These are phyloP conservation scores for Pythium dissotocum DNA, from an alignment of 352 stramenopile species.

Conservation along the genomic window DNA sequence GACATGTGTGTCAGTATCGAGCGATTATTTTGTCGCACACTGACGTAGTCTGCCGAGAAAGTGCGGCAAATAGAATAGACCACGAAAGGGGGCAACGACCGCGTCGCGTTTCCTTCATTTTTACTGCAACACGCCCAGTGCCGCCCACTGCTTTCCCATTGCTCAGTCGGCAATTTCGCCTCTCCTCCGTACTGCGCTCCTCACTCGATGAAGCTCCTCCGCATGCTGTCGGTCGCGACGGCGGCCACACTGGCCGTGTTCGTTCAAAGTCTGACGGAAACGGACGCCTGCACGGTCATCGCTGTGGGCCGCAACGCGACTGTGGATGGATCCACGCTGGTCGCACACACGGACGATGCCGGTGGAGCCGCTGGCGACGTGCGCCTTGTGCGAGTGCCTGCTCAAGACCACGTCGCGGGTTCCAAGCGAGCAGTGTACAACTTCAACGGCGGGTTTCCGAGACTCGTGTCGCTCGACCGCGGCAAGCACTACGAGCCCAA, in stretches of 20 bases:
- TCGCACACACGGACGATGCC: conserved; percentile 88
- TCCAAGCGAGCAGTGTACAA: conserved; percentile 64
- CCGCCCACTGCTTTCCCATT: neutral
- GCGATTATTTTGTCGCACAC: neutral
- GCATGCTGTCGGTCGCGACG: neutral
- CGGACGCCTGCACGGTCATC: conserved; percentile 82
- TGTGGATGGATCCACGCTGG: conserved; percentile 81
- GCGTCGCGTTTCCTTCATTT: neutral
- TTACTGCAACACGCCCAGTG: neutral
- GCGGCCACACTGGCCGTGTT: neutral
- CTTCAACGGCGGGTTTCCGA: conserved; percentile 70
- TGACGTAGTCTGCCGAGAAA: neutral
- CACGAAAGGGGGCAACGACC: neutral
- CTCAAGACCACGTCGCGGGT: conserved; percentile 26
- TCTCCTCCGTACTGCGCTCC: neutral
- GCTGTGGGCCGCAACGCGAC: conserved; percentile 77
- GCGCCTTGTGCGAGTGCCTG: conserved; percentile 90
- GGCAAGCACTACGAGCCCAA: conserved; percentile 63
- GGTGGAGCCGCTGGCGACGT: conserved; percentile 82
- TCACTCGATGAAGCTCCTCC: neutral
- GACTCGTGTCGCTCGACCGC: conserved; percentile 68
- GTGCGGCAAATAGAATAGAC: neutral
- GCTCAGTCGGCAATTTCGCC: neutral
- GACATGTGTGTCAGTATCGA: neutral
- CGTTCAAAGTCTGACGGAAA: neutral